These are phyloP conservation scores for Sedum album DNA, from an alignment of 164 flowering plant species.

Conservation along the genomic window DNA sequence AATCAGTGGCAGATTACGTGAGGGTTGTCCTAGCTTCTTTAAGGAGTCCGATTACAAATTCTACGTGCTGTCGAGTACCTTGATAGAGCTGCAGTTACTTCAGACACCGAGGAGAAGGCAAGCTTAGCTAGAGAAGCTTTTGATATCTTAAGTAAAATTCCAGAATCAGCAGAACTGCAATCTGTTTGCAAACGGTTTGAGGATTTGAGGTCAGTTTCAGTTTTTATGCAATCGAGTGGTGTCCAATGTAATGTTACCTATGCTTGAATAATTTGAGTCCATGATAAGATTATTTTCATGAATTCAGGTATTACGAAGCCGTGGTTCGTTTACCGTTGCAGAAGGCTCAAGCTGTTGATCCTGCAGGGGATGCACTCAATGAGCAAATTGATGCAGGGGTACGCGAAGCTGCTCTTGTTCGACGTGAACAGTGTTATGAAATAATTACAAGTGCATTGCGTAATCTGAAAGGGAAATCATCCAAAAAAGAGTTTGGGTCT, in stretches of 20 bases:
- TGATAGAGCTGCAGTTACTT: conserved; percentile 76
- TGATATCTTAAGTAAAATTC: conserved; percentile 65
- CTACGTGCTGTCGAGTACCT: conserved; percentile 93
- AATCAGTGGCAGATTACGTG: conserved; percentile 76
- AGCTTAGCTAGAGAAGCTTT: conserved; percentile 89
- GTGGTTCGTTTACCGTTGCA: conserved; percentile 88
- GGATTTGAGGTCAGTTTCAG: conserved; percentile 76
- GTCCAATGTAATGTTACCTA: background rate
- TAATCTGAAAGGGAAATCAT: conserved; percentile 57
- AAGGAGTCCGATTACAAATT: conserved; percentile 96
- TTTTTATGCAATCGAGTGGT: background rate
- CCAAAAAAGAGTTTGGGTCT: conserved; percentile 54
- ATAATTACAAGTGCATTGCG: conserved; percentile 68
- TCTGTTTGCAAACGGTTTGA: conserved; percentile 94
- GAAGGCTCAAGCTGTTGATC: conserved; percentile 91
- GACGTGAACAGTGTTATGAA: conserved; percentile 78
- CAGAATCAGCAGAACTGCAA: conserved; percentile 86
- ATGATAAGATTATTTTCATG: background rate
- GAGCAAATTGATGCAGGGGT: conserved; percentile 72
- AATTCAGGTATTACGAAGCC: conserved; percentile 89
- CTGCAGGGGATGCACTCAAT: conserved; percentile 86
- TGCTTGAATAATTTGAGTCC: background rate
- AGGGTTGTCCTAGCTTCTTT: conserved; percentile 95
- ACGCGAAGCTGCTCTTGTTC: conserved; percentile 64
- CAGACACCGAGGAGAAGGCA: conserved; percentile 59